A percentile compares a stretch with the other conserved stretches of the same genome.
These are phyloP conservation scores for Pseudozyma pruni DNA, from an alignment of 1,284 basidiomycete species.

Conservation along the genomic window DNA sequence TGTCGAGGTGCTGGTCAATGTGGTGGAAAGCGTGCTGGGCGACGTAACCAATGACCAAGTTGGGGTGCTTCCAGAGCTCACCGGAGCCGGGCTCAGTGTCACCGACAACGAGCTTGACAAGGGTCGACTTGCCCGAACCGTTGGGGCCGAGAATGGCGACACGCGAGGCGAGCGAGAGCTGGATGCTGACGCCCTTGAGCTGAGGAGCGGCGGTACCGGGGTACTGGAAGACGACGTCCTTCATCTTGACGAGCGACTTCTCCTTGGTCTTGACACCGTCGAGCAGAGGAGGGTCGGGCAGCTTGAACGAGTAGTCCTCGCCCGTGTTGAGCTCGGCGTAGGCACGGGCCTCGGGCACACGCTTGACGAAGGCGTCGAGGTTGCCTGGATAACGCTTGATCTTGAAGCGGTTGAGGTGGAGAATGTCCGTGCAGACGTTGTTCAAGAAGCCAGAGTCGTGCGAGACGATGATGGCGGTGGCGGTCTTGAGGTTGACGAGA, in stretches of 20 bases:
- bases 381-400: conserved; percentile 68
- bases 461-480: conserved; percentile 68
- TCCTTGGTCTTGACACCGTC: conserved; percentile 69
- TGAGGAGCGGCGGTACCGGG: conserved; percentile 65
- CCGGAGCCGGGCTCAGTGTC: conserved; percentile 67
- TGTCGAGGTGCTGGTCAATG: conserved; percentile 69
- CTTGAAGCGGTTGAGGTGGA: conserved; percentile 69
- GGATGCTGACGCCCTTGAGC: conserved; percentile 66
- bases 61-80: conserved; percentile 68
- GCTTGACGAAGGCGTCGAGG: conserved; percentile 67
- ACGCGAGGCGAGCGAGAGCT: conserved; percentile 68
- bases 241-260: conserved; percentile 69
- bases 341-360: conserved; percentile 66
- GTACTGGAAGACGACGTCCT: conserved; percentile 67
- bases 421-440: conserved; percentile 67
- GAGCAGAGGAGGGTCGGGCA: conserved; percentile 67
- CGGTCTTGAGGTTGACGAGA: conserved; percentile 54
- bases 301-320: conserved; percentile 68
- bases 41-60: conserved; percentile 68
- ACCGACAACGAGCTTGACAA: conserved; percentile 67
- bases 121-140: conserved; percentile 68
- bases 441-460: conserved; percentile 68
- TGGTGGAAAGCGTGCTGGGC: conserved; percentile 69
- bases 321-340: conserved; percentile 67
- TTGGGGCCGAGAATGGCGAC: conserved; percentile 68